Evolutionary conservation across 2,329 filamentous ascomycete species (phyloP).

Genomic region (Fusarium cicatricum): DNA sequence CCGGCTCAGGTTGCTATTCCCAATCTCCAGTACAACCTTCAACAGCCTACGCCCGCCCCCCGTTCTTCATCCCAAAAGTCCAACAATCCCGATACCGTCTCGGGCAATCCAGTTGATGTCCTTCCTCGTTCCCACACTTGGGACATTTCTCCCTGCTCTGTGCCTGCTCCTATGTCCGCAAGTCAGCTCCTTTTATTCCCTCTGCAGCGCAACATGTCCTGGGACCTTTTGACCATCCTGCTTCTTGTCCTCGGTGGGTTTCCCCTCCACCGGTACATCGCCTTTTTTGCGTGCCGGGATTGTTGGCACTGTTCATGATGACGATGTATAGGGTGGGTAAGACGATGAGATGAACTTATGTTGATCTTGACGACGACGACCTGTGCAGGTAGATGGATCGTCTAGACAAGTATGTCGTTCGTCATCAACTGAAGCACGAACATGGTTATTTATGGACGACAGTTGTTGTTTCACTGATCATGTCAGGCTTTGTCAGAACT

Average conservation of each 20-base stretch:
- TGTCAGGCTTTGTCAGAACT: no score
- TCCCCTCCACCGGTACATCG: not conserved
- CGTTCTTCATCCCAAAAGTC: slow-evolving; percentile 8
- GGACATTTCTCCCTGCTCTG: not conserved
- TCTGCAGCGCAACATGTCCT: not conserved
- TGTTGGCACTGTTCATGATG: not conserved
- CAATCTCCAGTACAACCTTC: no score
- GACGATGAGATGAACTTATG: not conserved
- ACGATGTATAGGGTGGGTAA: not conserved
- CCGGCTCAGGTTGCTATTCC: no score
- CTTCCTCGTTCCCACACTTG: not conserved
- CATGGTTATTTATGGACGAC: no score
- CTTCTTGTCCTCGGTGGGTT: not conserved
- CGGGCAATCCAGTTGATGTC: slow-evolving; percentile 10
- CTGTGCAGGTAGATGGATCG: no score
- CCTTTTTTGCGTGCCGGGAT: no score
- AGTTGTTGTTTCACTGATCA: no score
- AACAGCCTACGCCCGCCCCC: no score
- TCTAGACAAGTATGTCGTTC: no score
- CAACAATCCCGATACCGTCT: slow-evolving; percentile 21
- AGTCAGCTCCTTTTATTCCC: not conserved
- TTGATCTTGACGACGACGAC: not conserved
- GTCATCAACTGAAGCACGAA: no score
- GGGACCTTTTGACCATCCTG: not conserved
- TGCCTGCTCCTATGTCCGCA: not conserved